phyloP scores from a whole-genome alignment of 352 stramenopile genomes.

The Pythium diclinum region DNA sequence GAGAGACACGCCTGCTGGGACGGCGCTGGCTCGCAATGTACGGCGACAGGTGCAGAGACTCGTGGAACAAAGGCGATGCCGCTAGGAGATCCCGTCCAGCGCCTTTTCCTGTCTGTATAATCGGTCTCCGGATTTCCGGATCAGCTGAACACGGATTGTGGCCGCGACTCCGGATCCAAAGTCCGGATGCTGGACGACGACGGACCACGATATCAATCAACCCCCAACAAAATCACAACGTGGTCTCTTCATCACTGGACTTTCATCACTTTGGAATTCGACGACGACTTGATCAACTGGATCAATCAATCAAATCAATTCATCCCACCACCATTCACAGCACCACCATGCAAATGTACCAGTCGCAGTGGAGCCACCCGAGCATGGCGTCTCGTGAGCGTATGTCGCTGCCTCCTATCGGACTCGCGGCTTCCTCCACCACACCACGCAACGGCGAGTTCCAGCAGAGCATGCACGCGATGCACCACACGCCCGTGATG shows the following conservation, averaged over 20 bases:
- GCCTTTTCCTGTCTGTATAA: conserved; percentile 11
- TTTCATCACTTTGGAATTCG: conserved; percentile 13
- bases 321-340: no score
- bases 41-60: background rate
- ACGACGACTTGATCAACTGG: background rate
- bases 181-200: background rate
- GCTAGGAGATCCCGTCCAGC: background rate
- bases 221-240: background rate
- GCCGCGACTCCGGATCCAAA: background rate
- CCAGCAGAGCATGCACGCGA: background rate
- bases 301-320: conserved; percentile 2
- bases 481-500: conserved; percentile 27
- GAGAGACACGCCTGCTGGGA: conserved; percentile 14
- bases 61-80: conserved; percentile 11
- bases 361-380: conserved; percentile 21
- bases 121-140: conserved; percentile 3
- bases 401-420: conserved; percentile 59
- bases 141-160: background rate
- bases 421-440: conserved; percentile 11
- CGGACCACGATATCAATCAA: background rate
- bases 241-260: background rate
- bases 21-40: conserved; percentile 14
- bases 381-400: conserved; percentile 35
- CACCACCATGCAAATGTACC: conserved; percentile 16
- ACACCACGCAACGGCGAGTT: conserved; percentile 12